Base-by-base conservation (phyloP, 192 early-diverging fungal genomes). In the Podila epigama region DNA sequence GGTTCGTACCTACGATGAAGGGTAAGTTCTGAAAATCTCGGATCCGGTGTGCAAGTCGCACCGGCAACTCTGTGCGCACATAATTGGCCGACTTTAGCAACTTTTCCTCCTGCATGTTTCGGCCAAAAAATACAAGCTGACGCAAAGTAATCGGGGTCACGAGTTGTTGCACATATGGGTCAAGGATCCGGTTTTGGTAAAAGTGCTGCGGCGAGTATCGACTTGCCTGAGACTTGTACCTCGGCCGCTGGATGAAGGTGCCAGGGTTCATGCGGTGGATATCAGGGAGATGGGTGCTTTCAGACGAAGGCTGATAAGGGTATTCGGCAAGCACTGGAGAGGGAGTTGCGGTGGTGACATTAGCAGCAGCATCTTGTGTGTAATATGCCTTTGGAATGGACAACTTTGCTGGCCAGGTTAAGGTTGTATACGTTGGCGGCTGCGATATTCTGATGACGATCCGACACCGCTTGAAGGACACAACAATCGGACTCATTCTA, bases 1-100 rank as follows among this genome's bases (percentile, higher is more conserved):
- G 97, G 79, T 99, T 99, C 51, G 94, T 94, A 59, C 95, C 97
- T 35, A 99, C 95, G 53, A 99, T 99, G 72, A 96, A 97, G 0
- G 95, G 96, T 35, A 97, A 84, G 50, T 88, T 92, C 79, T 97
- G 93, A 53, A 97, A 89, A 7, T 92, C 93, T 63, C 87, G 86
- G 11, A 96, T 94, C 5, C 95, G 90, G 63, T 92, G 81, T 29
- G 95, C 96, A 64, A 99, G 81, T 8, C 97, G 89, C 57, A 94
- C 93, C 0, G 96, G 96, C 25, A 99, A 83, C 80, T 97, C 95
- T 2, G 83, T 85, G 42, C 88, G 87, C 10, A 89, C 86, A 83
- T 95, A 96, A 78, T 97, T 97, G 18, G 92, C 92, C 51, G 89
- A 90, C 22, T 89, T 84, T 2, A 96, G 42, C 18, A 97, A 85